Evolutionary conservation across 495 filamentous ascomycete species (phyloP), one percentile per base, ranked within the genome.

Genomic region (Trichocladium uniseriatum): DNA sequence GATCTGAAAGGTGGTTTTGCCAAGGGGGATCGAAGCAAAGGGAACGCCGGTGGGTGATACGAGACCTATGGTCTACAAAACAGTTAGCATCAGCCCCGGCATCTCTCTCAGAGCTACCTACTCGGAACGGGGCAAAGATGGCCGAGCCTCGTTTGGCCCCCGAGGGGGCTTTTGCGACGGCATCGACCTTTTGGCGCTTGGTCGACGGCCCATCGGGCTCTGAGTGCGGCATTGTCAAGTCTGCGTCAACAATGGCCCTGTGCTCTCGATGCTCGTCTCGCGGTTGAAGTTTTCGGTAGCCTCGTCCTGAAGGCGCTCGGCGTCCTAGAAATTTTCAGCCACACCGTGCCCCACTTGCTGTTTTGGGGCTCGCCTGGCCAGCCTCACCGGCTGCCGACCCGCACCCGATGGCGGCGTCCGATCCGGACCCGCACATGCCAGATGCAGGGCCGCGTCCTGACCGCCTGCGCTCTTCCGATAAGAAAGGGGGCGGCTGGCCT

Each of bases 1-100:
- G 65, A 99, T 86, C 60, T 99, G 92, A 64, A 92, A 96, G 15
- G 89, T 94, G 6, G 88, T 86, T 64, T 94, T 94, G 47, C 92
- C 92, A 14, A 95, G 71, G 3, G 92, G 87, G 19, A 91, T 77
- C 18, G 82, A 81, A 7, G 90, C 86, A 59, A 97, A 96, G 6
- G 92, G 91, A 2, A 94, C 86, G 29, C 76, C 54, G 11, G 90
- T 95, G 2, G 92, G 86, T 13, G 94, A 95, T 13, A 97, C 87
- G 8, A 97, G 75, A 38, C 92, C 92, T 56, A 99, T 69, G 29
- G 94, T 94, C 87, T 95, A 57, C 48, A 32, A 50, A 38, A 16
- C 3, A 11, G 24, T 34, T 19, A 45, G 35, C 10, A 51, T 9
- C 13, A 32, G 11, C 31, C 9, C 7, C 13, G 31, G 9, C 31